Percentiles rank a stretch among this genome's conserved stretches.
Conservation (phyloP, 306 rosid species). For the Boehmeria nivea region DNA sequence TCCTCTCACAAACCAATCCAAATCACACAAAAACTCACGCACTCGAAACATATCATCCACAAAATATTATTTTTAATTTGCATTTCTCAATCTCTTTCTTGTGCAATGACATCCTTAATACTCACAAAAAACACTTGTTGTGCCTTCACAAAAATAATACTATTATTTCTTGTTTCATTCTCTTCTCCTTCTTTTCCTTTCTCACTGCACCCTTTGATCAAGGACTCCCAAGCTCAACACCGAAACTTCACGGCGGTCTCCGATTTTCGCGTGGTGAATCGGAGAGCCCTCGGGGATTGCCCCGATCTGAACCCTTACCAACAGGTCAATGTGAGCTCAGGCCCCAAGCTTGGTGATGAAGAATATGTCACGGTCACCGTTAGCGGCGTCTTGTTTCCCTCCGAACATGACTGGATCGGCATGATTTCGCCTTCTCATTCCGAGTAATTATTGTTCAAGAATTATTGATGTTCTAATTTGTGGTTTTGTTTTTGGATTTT, state of each 20-base stretch:
- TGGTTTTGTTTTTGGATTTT: not conserved
- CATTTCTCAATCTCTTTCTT: not conserved
- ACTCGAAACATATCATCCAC: not conserved
- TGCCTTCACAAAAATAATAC: not conserved
- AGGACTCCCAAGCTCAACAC: slow-evolving; percentile 34
- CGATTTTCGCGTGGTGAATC: slow-evolving; percentile 52
- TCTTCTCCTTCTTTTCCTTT: slow-evolving; percentile 16
- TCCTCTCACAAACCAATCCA: too few species aligned
- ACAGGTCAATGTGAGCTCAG: slow-evolving; percentile 26
- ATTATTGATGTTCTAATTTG: not conserved
- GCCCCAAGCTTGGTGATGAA: slow-evolving; percentile 40
- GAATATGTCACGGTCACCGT: slow-evolving; percentile 49
- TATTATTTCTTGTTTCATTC: slow-evolving; percentile 2
- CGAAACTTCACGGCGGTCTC: slow-evolving; percentile 60
- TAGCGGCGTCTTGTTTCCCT: slow-evolving; percentile 45
- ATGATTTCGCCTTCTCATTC: slow-evolving; percentile 79
- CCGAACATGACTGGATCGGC: slow-evolving; percentile 58
- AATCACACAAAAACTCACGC: not conserved
- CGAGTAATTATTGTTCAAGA: slow-evolving; percentile 39
- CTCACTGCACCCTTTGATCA: slow-evolving; percentile 23
- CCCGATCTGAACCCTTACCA: slow-evolving; percentile 24
- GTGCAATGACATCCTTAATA: not conserved
- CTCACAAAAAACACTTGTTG: not conserved
- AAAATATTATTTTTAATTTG: not conserved
- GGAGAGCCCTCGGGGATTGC: slow-evolving; percentile 42